Evolutionary conservation across 2,329 filamentous ascomycete species (phyloP), one percentile per base, ranked within the genome.

Genomic region (Trichoderma hamatum): DNA sequence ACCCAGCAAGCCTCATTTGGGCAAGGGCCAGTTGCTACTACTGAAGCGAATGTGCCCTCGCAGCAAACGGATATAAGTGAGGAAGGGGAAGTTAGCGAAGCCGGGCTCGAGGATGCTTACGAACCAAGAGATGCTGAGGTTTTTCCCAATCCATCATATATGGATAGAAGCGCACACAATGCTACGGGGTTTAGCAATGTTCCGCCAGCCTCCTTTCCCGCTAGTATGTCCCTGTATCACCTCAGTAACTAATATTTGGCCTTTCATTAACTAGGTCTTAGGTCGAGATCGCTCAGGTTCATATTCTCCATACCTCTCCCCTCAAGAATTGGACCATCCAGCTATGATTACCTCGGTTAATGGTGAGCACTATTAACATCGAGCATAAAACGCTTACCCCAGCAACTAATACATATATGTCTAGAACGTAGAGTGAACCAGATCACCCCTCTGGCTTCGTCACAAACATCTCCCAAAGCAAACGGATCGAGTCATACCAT

Each of bases 81-180:
- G 75, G 92, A 96, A 74, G 92, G 91, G 19, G 93, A 96, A 77
- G 78, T 96, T 34, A 92, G 88, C 71, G 92, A 95, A 73, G 86
- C 84, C 21, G 89, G 90, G 73, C 83, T 85, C 60, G 85, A 88
- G 61, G 85, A 88, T 73, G 74, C 85, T 2, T 88, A 88, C 70
- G 84, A 87, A 60, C 82, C 84, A 11, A 69, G 65, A 16, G 71
- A 72, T 19, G 61, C 67, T 39, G 69, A 61, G 54, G 32, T 14
- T 51, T 32, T 55, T 14, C 39, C 49, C 34, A 52, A 26, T 14
- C 9, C 49, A n/a, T 28, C 68, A 11, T 21, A 61, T 32, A 16
- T 43, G 13, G 54, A 59, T 26, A 28, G 51, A 36, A 28, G 39
- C 36, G 21, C 52, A 28, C 28, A 54, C 9, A 21, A 43, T 21